Percentiles rank a stretch among this genome's conserved stretches.
Conservation (phyloP, 2,329 filamentous ascomycete genomes). For the Cercospora zeina region DNA sequence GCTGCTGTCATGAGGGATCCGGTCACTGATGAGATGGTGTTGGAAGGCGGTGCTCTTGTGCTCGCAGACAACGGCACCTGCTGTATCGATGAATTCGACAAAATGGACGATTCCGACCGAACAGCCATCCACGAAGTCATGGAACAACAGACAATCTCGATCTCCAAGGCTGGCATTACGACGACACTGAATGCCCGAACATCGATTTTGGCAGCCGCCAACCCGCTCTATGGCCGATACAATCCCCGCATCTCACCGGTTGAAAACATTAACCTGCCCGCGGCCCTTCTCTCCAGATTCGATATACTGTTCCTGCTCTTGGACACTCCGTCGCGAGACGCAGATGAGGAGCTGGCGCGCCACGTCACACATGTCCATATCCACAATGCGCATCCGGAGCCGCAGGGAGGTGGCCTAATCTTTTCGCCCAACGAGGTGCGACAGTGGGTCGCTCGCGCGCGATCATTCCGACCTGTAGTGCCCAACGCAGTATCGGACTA, state of each 20-base stretch:
- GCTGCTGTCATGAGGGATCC: conserved; percentile 82
- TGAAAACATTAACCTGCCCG: conserved; percentile 99
- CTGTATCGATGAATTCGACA: conserved; percentile 86
- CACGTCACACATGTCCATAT: conserved; percentile 98
- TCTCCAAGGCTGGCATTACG: conserved; percentile 90
- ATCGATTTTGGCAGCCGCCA: conserved; percentile 80
- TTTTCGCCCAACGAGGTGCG: conserved; percentile 92
- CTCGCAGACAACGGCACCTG: conserved; percentile 81
- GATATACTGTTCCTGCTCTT: conserved; percentile 96
- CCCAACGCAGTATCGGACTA: conserved; percentile 88
- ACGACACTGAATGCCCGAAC: conserved; percentile 95
- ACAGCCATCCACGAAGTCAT: conserved; percentile 86
- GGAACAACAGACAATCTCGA: conserved; percentile 85
- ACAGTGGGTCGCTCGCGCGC: conserved; percentile 90
- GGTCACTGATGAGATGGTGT: conserved; percentile 80
- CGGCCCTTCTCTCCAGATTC: conserved; percentile 92
- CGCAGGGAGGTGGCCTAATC: conserved; percentile 63
- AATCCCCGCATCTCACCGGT: conserved; percentile 96
- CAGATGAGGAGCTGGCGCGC: conserved; percentile 87
- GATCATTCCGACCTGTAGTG: conserved; percentile 83
- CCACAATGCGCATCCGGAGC: conserved; percentile 88
- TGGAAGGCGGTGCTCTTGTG: conserved; percentile 77
- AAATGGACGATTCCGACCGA: conserved; percentile 82
- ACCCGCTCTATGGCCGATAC: conserved; percentile 96
- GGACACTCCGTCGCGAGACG: conserved; percentile 85